These are phyloP conservation scores for Corylus avellana DNA, from an alignment of 306 rosid species.

Conservation along the genomic window DNA sequence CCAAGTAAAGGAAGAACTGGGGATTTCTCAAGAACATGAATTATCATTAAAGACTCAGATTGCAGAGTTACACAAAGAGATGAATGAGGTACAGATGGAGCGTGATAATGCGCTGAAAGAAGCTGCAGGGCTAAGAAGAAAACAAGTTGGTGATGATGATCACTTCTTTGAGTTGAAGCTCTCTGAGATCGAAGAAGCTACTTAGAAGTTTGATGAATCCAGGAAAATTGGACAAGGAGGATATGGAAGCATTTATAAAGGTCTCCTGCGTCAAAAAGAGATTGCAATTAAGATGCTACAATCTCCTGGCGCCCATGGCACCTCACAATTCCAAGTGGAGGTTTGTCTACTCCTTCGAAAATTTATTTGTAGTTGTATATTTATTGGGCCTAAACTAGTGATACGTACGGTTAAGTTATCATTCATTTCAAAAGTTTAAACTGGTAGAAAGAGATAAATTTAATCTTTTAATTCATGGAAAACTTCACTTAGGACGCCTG, in stretches of 20 bases:
- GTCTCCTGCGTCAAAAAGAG: conserved; percentile 63
- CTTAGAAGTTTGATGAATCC: conserved; percentile 37
- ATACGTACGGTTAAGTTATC: too few species aligned
- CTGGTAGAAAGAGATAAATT: too few species aligned
- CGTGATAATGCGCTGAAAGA: conserved; percentile 47
- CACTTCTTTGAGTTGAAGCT: conserved; percentile 45
- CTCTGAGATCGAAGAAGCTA: conserved; percentile 48
- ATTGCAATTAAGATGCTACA: conserved; percentile 74
- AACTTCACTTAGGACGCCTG: too few species aligned
- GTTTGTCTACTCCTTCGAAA: conserved; percentile 17
- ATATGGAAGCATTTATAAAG: conserved; percentile 62
- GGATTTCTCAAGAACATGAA: conserved; percentile 47
- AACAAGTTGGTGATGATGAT: conserved; percentile 32
- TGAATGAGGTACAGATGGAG: conserved; percentile 41
- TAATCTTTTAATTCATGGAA: too few species aligned
- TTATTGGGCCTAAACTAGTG: too few species aligned
- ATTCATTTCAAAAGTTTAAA: too few species aligned
- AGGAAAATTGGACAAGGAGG: conserved; percentile 63
- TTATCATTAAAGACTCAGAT: conserved; percentile 48
- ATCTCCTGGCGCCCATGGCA: conserved; percentile 66
- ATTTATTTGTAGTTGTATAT: neutral
- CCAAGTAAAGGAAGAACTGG: conserved; percentile 50
- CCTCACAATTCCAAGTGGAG: conserved; percentile 61
- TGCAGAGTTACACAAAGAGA: conserved; percentile 44
- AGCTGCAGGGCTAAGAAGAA: conserved; percentile 48